Percentiles rank a stretch among this genome's conserved stretches.
phyloP scores from a whole-genome alignment of 495 filamentous ascomycete genomes.

The Annulohypoxylon nitens region DNA sequence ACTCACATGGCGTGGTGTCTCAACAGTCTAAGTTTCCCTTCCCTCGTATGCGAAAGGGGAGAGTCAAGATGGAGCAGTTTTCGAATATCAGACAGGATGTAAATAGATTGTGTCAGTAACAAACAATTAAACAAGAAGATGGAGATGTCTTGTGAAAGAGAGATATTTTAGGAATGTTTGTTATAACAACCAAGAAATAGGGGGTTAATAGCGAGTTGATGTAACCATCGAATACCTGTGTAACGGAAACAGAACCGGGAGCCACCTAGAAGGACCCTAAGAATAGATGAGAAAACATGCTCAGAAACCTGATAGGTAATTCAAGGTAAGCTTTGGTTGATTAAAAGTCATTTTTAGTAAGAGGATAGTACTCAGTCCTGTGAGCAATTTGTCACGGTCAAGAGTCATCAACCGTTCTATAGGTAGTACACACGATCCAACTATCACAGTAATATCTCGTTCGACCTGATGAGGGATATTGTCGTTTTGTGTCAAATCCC shows the following conservation, averaged over 20 bases:
- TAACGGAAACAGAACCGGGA: neutral
- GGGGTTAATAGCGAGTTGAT: neutral
- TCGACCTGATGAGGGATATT: neutral
- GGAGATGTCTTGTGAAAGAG: neutral
- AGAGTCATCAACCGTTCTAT: neutral
- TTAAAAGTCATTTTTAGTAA: neutral
- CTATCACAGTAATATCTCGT: neutral
- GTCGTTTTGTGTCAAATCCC: neutral
- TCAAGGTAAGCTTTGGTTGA: no score
- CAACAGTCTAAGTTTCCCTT: neutral
- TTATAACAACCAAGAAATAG: neutral
- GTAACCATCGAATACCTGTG: neutral
- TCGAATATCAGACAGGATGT: neutral
- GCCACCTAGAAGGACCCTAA: neutral
- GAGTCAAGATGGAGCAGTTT: neutral
- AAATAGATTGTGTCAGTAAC: neutral
- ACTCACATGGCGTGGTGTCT: constrained; percentile 15
- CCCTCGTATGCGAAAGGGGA: neutral
- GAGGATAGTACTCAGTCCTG: neutral
- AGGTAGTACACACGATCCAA: neutral
- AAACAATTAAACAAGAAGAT: neutral
- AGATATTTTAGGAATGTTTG: neutral
- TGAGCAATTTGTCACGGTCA: neutral
- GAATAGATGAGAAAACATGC: neutral
- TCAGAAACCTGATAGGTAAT: neutral